These are phyloP conservation scores for Rhizopogon sp. DNA, from an alignment of 768 basidiomycete genomes.

Conservation along the genomic window DNA sequence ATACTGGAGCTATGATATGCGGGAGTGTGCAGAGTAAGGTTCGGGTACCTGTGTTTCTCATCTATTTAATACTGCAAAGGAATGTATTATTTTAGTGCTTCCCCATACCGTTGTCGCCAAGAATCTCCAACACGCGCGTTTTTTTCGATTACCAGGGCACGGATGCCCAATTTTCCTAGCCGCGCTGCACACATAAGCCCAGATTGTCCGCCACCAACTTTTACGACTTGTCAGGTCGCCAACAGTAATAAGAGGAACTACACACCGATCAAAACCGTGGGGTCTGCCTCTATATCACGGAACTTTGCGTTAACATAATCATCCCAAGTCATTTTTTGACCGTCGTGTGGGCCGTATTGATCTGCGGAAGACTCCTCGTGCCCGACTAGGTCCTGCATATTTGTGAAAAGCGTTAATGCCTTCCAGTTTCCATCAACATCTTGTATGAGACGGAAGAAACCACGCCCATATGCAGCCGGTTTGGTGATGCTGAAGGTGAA, in stretches of 20 bases:
- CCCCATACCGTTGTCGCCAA: no score
- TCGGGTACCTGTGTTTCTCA: neutral
- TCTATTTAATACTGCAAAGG: slow-evolving; percentile 27
- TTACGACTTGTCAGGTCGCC: neutral
- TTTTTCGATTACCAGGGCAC: slow-evolving; percentile 47
- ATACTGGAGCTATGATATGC: slow-evolving; percentile 45
- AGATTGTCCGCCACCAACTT: slow-evolving; percentile 57
- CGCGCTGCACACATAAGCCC: slow-evolving; percentile 56
- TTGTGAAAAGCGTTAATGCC: slow-evolving; percentile 50
- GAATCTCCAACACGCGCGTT: slow-evolving; percentile 43
- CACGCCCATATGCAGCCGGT: slow-evolving; percentile 51
- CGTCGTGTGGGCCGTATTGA: slow-evolving; percentile 1
- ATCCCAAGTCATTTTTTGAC: neutral
- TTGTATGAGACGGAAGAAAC: neutral
- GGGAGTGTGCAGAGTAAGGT: slow-evolving; percentile 34
- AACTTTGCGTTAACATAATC: neutral
- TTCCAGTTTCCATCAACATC: slow-evolving; percentile 46
- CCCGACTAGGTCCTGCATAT: slow-evolving; percentile 48
- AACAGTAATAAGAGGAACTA: neutral
- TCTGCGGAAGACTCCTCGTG: slow-evolving; percentile 40
- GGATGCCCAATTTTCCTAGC: slow-evolving; percentile 47
- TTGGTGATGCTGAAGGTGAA: slow-evolving; percentile 61
- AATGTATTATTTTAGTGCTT: slow-evolving; percentile 43
- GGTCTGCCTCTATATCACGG: slow-evolving; percentile 8
- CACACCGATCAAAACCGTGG: slow-evolving; percentile 30